phyloP scores from a whole-genome alignment of 2,329 filamentous ascomycete genomes.

The Hirsutella minnesotensis region DNA sequence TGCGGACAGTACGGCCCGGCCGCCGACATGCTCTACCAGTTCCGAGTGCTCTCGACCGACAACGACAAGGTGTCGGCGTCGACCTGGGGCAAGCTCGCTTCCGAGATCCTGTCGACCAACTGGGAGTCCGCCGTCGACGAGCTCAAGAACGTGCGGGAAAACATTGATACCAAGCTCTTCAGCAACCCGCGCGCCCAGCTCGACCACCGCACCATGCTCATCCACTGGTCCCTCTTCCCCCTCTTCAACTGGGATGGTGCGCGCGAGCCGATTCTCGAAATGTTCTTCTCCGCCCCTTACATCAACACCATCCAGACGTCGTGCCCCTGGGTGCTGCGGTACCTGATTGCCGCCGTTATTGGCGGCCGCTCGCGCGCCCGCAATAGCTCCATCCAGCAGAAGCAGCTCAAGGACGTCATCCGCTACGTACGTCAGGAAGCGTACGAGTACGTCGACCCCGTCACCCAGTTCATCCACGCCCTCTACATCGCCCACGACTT shows the following conservation, averaged over 20 bases:
- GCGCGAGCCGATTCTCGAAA: constrained; percentile 81
- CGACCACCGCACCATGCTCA: constrained; percentile 90
- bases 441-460: constrained; percentile 93
- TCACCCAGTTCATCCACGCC: constrained; percentile 93
- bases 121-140: constrained; percentile 93
- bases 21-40: constrained; percentile 89
- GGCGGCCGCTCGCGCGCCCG: constrained; percentile 74
- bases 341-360: constrained; percentile 88
- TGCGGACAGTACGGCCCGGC: constrained; percentile 88
- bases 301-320: constrained; percentile 99
- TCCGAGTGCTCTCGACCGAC: constrained; percentile 94
- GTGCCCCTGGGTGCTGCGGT: constrained; percentile 93
- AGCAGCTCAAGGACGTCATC: constrained; percentile 95
- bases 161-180: constrained; percentile 89
- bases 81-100: constrained; percentile 96
- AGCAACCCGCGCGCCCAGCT: constrained; percentile 93
- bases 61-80: constrained; percentile 94
- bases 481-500: constrained; percentile 82
- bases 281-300: constrained; percentile 93
- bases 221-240: constrained; percentile 97
- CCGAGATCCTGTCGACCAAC: constrained; percentile 86
- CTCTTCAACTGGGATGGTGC: constrained; percentile 96
- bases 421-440: constrained; percentile 93
- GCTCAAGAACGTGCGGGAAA: constrained; percentile 78
- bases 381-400: constrained; percentile 83